Evolutionary conservation across 208 protist species (phyloP).

Genomic region (Vickermania spadyakhi): DNA sequence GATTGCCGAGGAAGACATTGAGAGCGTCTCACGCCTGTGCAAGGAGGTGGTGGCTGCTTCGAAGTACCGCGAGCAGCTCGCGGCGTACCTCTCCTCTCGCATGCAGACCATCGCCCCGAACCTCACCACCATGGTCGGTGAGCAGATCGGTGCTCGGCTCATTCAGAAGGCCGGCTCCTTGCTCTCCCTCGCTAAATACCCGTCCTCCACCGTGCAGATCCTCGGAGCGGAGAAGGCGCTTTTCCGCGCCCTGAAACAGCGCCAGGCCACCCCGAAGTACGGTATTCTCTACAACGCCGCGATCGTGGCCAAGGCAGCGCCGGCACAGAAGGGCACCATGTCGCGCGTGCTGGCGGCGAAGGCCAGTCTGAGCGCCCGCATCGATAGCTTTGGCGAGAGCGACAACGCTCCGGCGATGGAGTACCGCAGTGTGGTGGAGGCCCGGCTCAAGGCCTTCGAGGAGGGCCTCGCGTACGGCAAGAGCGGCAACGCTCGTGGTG

Average conservation of each 20-base stretch:
- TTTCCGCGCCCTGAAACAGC: slow-evolving; percentile 97
- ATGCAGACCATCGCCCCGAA: slow-evolving; percentile 98
- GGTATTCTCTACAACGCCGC: slow-evolving; percentile 98
- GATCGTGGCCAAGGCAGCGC: slow-evolving; percentile 92
- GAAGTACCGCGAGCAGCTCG: slow-evolving; percentile 93
- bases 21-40: slow-evolving; percentile 91
- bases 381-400: slow-evolving; percentile 97
- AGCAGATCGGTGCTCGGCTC: slow-evolving; percentile 96
- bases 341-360: slow-evolving; percentile 97
- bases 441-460: slow-evolving; percentile 84
- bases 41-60: slow-evolving; percentile 87
- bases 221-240: slow-evolving; percentile 99
- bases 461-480: slow-evolving; percentile 83
- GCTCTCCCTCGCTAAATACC: slow-evolving; percentile 97
- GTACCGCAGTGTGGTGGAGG: slow-evolving; percentile 88
- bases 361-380: slow-evolving; percentile 94
- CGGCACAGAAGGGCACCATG: slow-evolving; percentile 94
- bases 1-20: slow-evolving; percentile 93
- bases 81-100: slow-evolving; percentile 97
- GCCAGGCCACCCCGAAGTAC: slow-evolving; percentile 99
- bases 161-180: slow-evolving; percentile 98
- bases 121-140: slow-evolving; percentile 96
- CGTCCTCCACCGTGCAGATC: slow-evolving; percentile 99
- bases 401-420: slow-evolving; percentile 79
- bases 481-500: slow-evolving; percentile 80